Base-by-base conservation (phyloP, 108 stramenopile genomes). In the Heterococcus sp. region DNA sequence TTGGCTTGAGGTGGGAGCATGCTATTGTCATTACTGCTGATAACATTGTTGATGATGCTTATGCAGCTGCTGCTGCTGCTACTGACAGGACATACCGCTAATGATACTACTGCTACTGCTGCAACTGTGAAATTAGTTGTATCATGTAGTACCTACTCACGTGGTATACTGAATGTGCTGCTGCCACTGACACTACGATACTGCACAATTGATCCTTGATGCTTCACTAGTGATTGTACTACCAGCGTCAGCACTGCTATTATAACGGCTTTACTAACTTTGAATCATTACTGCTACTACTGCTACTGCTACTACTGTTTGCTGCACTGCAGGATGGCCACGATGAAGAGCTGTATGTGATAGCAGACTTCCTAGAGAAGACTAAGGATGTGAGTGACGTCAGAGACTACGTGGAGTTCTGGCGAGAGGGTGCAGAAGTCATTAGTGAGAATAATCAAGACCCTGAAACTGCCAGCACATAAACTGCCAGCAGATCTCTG, bases 301-400 rank as follows among this genome's bases (percentile, higher is more conserved):
- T n/a, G n/a, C n/a, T n/a, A n/a, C n/a, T n/a, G n/a, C n/a, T n/a
- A n/a, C n/a, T n/a, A n/a, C n/a, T n/a, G n/a, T n/a, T n/a, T n/a
- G n/a, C n/a, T n/a, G n/a, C n/a, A n/a, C n/a, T n/a, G 46, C 46
- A 99, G 75, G 96, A 97, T 79, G 88, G 86, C 35, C 86, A 76
- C 8, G 98, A 98, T 81, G 77, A 92, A 14, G 98, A 99, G 85
- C 89, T 99, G 32, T 93, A 93, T 76, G 93, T 94, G 58, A 96
- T 97, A 74, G 95, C 91, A 0, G 87, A 88, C 30, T 99, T 97
- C 78, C 86, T 99, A 29, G 87, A 87, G 34, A 92, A 71, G 29
- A 81, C 73, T 38, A 29, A 72, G 5, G 72, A 73, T 28, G 79
- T 81, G 1, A 58, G 14, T 21, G 21, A 58, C 46, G 46, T 58